phyloP scores from a whole-genome alignment of 2,329 filamentous ascomycete species.

The Parascedosporium putredinis region DNA sequence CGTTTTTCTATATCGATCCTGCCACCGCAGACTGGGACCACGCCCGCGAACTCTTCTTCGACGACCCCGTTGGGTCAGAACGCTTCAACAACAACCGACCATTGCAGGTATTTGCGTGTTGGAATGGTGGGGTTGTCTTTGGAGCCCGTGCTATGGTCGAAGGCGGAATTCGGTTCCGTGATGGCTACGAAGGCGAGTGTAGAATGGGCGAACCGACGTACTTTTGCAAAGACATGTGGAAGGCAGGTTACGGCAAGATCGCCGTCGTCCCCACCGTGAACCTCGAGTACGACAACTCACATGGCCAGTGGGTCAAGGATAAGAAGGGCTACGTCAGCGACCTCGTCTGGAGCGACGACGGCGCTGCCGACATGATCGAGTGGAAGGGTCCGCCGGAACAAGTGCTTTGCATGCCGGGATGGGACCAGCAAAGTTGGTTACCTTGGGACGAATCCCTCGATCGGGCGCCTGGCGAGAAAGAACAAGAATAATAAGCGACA shows the following conservation, averaged over 20 bases:
- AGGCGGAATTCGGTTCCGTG: conserved; percentile 33
- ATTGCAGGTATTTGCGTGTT: conserved; percentile 51
- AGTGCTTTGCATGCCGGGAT: conserved; percentile 37
- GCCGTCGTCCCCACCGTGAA: conserved; percentile 46
- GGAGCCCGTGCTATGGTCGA: conserved; percentile 35
- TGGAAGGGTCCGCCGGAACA: conserved; percentile 37
- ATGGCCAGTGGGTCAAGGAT: conserved; percentile 33
- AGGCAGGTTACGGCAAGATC: conserved; percentile 36
- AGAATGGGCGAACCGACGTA: conserved; percentile 42
- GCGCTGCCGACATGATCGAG: conserved; percentile 22
- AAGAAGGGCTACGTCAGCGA: conserved; percentile 37
- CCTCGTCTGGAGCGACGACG: conserved; percentile 18
- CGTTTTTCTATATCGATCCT: conserved; percentile 41
- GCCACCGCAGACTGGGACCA: conserved; percentile 36
- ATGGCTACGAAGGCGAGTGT: conserved; percentile 31
- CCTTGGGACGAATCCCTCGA: conserved; percentile 32
- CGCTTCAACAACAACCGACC: conserved; percentile 28
- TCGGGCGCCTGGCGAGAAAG: no score
- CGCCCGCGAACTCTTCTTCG: conserved; percentile 42
- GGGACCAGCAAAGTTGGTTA: conserved; percentile 29
- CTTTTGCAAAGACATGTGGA: conserved; percentile 49
- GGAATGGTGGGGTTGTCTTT: conserved; percentile 46
- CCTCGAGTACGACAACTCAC: conserved; percentile 40
- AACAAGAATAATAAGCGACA: no score
- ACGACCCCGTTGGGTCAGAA: conserved; percentile 25